Evolutionary conservation across 345 rosid genomes (phyloP).

Genomic region (Erodium maritimum): DNA sequence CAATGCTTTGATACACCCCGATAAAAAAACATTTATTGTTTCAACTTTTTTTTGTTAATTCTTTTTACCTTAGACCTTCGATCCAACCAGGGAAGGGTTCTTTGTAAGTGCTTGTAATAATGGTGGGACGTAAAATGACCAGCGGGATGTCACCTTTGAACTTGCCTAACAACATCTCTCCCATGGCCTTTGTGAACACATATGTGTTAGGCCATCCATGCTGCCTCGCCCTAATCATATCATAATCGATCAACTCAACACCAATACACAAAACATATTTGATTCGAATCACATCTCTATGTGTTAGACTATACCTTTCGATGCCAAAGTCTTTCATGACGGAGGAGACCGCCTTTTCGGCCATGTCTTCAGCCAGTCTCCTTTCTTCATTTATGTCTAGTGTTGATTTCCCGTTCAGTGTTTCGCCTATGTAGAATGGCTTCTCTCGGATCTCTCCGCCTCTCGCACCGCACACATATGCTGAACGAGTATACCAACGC

Average conservation of each 20-base stretch:
- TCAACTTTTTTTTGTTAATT: too few species aligned
- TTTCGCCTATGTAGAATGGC: constrained; percentile 48
- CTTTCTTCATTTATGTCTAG: constrained; percentile 44
- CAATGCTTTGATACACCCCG: too few species aligned
- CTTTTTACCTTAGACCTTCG: constrained; percentile 71
- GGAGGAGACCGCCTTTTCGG: constrained; percentile 24
- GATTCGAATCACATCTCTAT: too few species aligned
- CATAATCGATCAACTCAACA: too few species aligned
- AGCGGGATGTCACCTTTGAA: constrained; percentile 40
- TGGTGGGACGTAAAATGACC: constrained; percentile 49
- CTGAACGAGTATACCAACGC: constrained; percentile 21
- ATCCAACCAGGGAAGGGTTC: constrained; percentile 81
- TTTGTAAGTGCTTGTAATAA: constrained; percentile 47
- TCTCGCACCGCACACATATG: constrained; percentile 52
- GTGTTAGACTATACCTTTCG: too few species aligned
- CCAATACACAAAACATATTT: too few species aligned
- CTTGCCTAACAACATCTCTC: constrained; percentile 47
- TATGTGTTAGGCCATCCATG: constrained; percentile 78
- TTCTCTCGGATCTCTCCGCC: constrained; percentile 26
- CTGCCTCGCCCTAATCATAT: constrained; percentile 56
- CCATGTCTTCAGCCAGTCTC: constrained; percentile 29
- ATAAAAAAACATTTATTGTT: too few species aligned
- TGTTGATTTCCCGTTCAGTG: constrained; percentile 34
- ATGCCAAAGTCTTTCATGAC: constrained; percentile 57
- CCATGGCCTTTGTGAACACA: constrained; percentile 81